These are phyloP conservation scores for Melampsora larici-populina DNA, from an alignment of 1,284 basidiomycete species.

Conservation along the genomic window DNA sequence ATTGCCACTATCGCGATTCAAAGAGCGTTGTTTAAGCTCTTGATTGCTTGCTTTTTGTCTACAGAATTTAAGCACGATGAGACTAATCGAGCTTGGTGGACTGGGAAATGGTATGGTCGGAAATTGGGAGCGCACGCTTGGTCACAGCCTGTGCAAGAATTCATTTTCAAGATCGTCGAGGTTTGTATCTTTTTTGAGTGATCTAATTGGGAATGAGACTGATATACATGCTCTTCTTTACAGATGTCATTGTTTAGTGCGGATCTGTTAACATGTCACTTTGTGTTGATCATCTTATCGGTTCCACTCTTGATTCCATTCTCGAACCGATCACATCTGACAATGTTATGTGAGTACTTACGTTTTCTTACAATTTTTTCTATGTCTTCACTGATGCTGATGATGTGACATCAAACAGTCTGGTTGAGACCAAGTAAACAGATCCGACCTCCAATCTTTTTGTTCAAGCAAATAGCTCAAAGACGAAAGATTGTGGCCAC, in stretches of 20 bases:
- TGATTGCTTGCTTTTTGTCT: slow-evolving; percentile 85
- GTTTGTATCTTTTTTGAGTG: background rate
- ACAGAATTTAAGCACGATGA: slow-evolving; percentile 97
- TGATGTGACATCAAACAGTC: slow-evolving; percentile 57
- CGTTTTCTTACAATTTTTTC: slow-evolving; percentile 47
- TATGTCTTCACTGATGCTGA: slow-evolving; percentile 50
- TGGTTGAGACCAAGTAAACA: slow-evolving; percentile 82
- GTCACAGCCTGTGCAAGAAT: slow-evolving; percentile 90
- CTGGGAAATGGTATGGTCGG: slow-evolving; percentile 90
- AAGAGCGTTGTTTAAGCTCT: slow-evolving; percentile 81
- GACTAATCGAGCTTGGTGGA: slow-evolving; percentile 96
- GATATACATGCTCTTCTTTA: background rate
- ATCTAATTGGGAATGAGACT: background rate
- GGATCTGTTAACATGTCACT: slow-evolving; percentile 55
- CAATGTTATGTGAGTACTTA: slow-evolving; percentile 66
- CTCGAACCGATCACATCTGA: slow-evolving; percentile 81
- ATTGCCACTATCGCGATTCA: slow-evolving; percentile 83
- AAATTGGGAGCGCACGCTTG: slow-evolving; percentile 80
- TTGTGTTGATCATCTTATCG: slow-evolving; percentile 71
- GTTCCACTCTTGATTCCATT: slow-evolving; percentile 80
- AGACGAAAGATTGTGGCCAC: slow-evolving; percentile 66
- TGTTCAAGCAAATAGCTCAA: slow-evolving; percentile 77
- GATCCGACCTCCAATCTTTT: slow-evolving; percentile 89
- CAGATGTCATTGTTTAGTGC: slow-evolving; percentile 44
- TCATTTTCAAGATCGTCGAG: slow-evolving; percentile 92